Base-by-base conservation (phyloP, 345 rosid genomes). In the Punica granatum region DNA sequence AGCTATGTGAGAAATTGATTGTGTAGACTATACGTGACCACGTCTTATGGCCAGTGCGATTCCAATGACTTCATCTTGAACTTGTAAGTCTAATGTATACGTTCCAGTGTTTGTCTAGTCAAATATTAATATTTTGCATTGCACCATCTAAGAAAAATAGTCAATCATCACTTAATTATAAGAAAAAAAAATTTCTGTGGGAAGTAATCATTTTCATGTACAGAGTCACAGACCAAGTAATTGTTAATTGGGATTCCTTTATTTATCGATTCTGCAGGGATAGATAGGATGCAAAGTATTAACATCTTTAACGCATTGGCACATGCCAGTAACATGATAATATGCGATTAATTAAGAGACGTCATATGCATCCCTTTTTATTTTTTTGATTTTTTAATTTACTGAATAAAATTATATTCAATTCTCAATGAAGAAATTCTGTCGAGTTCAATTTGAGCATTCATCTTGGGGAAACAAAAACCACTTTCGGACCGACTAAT, bases 241-340 rank as follows among this genome's bases (percentile, higher is more conserved):
- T 44, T 44, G 19, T 44, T 44, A 13, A 44, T 44, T 44, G 49
- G 49, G 49, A 44, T 44, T 18, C 49, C 7, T 44, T 37, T 44
- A 10, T 44, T 44, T 44, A 44, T 44, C 49, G 41, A 37, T 37
- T n/a, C 41, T 37, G 41, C 41, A 11, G 41, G 11, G 41, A 11
- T 37, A 4, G 60, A 53, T 25, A 53, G 11, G 60, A 25, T 53
- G 31, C 31, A 25, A 53, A 23, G 60, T 25, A 53, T 53, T 53
- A 53, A 53, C 60, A 53, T 53, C 60, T 53, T 53, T 53, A 25
- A 23, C 60, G 31, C 60, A 53, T 26, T 53, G 25, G 31, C 60
- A 53, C 60, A 53, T 53, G 60, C 30, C 32, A 13, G 31, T 53
- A 53, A 53, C 60, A 53, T 53, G 60, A 53, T 53, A 53, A 53